Base-by-base conservation (phyloP, 768 basidiomycete species). In the Lepiota subincarnata region DNA sequence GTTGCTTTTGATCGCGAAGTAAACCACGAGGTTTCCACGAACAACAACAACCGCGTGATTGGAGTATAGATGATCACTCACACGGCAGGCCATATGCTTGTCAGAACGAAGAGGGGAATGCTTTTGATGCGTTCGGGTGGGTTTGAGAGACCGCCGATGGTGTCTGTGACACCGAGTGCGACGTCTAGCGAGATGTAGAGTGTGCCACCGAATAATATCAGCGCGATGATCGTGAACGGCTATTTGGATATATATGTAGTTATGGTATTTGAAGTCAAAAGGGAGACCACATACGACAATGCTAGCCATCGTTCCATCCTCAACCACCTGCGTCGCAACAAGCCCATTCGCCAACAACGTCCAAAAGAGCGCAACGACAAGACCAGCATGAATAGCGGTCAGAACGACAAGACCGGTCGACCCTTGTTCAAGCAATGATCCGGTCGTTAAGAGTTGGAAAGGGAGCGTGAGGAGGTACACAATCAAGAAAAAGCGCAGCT, bases 261-360 rank as follows among this genome's bases (percentile, higher is more conserved):
- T n/a, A n/a, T n/a, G n/a, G 8, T 14, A 35, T 19, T 28, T 54
- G 13, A 50, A 14, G 45, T 37, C 6, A 50, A 16, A 28, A 18
- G 13, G 8, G n/a, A 48, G 12, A 44, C 8, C 11, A 79, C 79
- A 60, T 50, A 89, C 87, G 50, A 87, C 70, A 44, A 89, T 57
- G 55, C 85, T 81, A 59, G 80, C 80, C 31, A 84, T 71, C 0
- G 90, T 90, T 5, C 93, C 96, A 62, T 91, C 96, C 66, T 98
- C 96, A 50, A 98, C 89, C 45, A 94, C 65, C 69, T 98, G 96
- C n/a, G 87, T 89, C 34, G 86, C 83, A 18, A 93, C 79, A 55
- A 92, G 69, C 7, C 78, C 88, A 68, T 89, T 92, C 28, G 78
- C 89, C 48, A 91, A 72, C 58, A 92, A 70, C 6, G 78, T 62